These are phyloP conservation scores for Massariosphaeria phaeospora DNA, from an alignment of 495 filamentous ascomycete species.

Conservation along the genomic window DNA sequence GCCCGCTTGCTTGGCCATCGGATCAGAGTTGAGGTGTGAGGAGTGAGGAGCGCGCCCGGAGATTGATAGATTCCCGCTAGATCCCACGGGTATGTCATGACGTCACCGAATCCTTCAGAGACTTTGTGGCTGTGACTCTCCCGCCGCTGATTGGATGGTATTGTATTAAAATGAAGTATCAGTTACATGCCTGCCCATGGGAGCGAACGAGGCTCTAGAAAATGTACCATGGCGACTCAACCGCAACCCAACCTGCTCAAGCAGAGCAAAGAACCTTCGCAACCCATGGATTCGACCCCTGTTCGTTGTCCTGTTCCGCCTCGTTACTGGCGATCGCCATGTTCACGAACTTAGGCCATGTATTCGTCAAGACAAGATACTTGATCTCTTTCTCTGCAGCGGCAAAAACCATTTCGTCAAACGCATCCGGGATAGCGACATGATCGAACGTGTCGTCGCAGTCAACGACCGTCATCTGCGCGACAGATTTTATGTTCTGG, in stretches of 20 bases:
- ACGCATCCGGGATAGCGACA: slow-evolving; percentile 47
- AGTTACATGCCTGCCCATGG: too few relatives aligned
- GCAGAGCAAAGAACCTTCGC: neutral
- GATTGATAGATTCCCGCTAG: too few relatives aligned
- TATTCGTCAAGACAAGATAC: slow-evolving; percentile 64
- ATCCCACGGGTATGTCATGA: too few relatives aligned
- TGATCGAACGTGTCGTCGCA: slow-evolving; percentile 25
- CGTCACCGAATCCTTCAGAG: too few relatives aligned
- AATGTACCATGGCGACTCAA: neutral
- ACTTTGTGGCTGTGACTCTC: too few relatives aligned
- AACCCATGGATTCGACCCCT: neutral
- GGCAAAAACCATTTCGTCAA: slow-evolving; percentile 54
- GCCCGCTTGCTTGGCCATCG: too few relatives aligned
- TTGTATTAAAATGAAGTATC: too few relatives aligned
- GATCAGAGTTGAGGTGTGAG: too few relatives aligned
- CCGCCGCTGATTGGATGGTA: too few relatives aligned
- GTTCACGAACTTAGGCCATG: slow-evolving; percentile 62
- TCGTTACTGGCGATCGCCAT: slow-evolving; percentile 3
- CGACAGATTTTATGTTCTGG: slow-evolving; percentile 15
- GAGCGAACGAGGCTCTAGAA: too few relatives aligned
- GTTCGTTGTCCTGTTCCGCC: slow-evolving; percentile 23
- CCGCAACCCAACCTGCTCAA: neutral
- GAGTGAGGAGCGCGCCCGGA: too few relatives aligned
- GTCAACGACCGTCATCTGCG: slow-evolving; percentile 1
- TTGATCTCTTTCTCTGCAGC: slow-evolving; percentile 58